A percentile compares a stretch with the other conserved stretches of the same genome.
Conservation (phyloP, 768 basidiomycete species). For the Suillus variegatus region DNA sequence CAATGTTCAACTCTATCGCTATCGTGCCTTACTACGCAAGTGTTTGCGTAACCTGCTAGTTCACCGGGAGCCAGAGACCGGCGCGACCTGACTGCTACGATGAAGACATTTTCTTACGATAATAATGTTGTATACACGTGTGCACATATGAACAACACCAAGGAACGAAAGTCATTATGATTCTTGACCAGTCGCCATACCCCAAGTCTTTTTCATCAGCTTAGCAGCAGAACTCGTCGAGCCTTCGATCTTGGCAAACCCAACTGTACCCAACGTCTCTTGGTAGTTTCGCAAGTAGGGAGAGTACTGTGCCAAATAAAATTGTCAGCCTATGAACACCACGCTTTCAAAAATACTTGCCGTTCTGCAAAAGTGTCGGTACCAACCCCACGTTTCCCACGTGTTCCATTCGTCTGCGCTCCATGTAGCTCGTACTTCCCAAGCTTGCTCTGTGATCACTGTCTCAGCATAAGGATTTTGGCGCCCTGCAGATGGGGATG, state of each 20-base stretch:
- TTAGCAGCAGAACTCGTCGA: slow-evolving; percentile 56
- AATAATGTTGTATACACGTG: not conserved
- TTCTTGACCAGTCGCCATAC: slow-evolving; percentile 65
- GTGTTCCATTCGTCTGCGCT: slow-evolving; percentile 73
- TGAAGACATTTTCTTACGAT: not conserved
- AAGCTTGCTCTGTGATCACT: slow-evolving; percentile 65
- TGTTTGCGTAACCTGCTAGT: not conserved
- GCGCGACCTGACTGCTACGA: not conserved
- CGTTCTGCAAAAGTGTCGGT: slow-evolving; percentile 80
- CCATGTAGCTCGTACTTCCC: slow-evolving; percentile 74
- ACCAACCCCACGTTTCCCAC: slow-evolving; percentile 94
- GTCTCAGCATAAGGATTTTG: slow-evolving; percentile 53
- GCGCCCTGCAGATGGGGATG: slow-evolving; percentile 39
- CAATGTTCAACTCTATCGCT: not conserved
- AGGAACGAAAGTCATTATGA: slow-evolving; percentile 18
- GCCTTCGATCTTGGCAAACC: slow-evolving; percentile 64
- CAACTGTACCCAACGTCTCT: slow-evolving; percentile 68
- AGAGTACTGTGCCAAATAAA: slow-evolving; percentile 55
- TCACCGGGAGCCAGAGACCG: not conserved
- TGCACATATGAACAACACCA: slow-evolving; percentile 2
- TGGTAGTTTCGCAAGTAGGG: slow-evolving; percentile 77
- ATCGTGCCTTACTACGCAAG: not conserved
- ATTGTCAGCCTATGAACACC: slow-evolving; percentile 7
- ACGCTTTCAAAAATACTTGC: slow-evolving; percentile 44
- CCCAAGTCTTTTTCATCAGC: slow-evolving; percentile 69